These are phyloP conservation scores for Plicaturopsis crispa DNA, from an alignment of 768 basidiomycete genomes.

Conservation along the genomic window DNA sequence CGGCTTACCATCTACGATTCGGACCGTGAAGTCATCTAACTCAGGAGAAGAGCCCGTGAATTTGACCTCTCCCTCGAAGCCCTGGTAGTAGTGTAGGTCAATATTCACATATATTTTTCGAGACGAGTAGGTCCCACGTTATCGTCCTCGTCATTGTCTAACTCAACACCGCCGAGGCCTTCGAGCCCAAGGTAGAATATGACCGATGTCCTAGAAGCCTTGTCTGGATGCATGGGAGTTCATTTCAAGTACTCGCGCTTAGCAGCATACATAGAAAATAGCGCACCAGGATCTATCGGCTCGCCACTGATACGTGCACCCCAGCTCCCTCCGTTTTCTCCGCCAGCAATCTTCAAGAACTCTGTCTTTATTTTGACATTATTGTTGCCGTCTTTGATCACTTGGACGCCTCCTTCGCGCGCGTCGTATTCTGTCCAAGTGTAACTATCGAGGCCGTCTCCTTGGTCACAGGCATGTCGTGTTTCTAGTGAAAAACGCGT, in stretches of 20 bases:
- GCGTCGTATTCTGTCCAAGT: conserved; percentile 87
- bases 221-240: too few species aligned
- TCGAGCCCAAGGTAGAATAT: conserved; percentile 88
- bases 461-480: conserved; percentile 86
- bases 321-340: conserved; percentile 83
- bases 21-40: conserved; percentile 76
- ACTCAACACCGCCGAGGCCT: conserved; percentile 73
- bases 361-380: conserved; percentile 83
- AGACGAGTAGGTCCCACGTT: conserved; percentile 37
- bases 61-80: conserved; percentile 60
- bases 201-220: conserved; percentile 66
- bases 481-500: conserved; percentile 37
- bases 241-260: too few species aligned
- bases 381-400: conserved; percentile 72
- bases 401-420: conserved; percentile 79
- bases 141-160: conserved; percentile 71
- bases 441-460: conserved; percentile 73
- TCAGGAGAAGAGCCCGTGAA: conserved; percentile 72
- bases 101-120: conserved; percentile 1
- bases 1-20: conserved; percentile 67
- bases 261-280: too few species aligned
- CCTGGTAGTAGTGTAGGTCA: conserved; percentile 37
- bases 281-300: conserved; percentile 61
- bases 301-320: conserved; percentile 77
- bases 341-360: conserved; percentile 80